A percentile compares a stretch with the other conserved stretches of the same genome.
Evolutionary conservation across 2,329 filamentous ascomycete species (phyloP).

Genomic region (Cadophora luteo-olivacea): DNA sequence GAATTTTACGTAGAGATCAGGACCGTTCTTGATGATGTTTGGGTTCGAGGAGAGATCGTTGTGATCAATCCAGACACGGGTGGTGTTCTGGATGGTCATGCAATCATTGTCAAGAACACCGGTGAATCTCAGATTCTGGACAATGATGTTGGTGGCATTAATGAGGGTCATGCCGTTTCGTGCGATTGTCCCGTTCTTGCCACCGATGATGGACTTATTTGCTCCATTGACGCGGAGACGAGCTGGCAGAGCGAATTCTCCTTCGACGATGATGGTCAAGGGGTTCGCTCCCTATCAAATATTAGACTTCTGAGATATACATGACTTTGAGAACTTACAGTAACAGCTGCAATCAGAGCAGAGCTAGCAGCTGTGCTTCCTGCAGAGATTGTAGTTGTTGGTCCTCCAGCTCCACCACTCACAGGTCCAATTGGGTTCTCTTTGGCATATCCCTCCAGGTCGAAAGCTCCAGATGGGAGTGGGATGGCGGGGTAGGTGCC

Average conservation of each 20-base stretch:
- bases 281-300: background rate
- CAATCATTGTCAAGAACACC: conserved; percentile 22
- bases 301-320: background rate
- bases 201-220: conserved; percentile 17
- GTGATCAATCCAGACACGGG: conserved; percentile 22
- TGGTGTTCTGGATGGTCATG: conserved; percentile 21
- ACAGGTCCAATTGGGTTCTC: conserved; percentile 20
- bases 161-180: conserved; percentile 15
- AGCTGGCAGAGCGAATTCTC: conserved; percentile 16
- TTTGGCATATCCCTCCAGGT: conserved; percentile 15
- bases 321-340: background rate
- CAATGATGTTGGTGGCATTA: conserved; percentile 16
- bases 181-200: conserved; percentile 16
- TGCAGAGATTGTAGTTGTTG: conserved; percentile 19
- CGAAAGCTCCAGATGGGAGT: conserved; percentile 16
- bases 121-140: conserved; percentile 16
- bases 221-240: conserved; percentile 14
- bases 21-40: conserved; percentile 17
- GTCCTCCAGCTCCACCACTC: conserved; percentile 17
- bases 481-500: conserved; percentile 12
- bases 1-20: conserved; percentile 16
- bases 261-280: conserved; percentile 18
- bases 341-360: conserved; percentile 12
- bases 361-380: conserved; percentile 17
- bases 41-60: conserved; percentile 18